These are phyloP conservation scores for Heliosperma pusillum DNA, from an alignment of 148 eudicot species.

Conservation along the genomic window DNA sequence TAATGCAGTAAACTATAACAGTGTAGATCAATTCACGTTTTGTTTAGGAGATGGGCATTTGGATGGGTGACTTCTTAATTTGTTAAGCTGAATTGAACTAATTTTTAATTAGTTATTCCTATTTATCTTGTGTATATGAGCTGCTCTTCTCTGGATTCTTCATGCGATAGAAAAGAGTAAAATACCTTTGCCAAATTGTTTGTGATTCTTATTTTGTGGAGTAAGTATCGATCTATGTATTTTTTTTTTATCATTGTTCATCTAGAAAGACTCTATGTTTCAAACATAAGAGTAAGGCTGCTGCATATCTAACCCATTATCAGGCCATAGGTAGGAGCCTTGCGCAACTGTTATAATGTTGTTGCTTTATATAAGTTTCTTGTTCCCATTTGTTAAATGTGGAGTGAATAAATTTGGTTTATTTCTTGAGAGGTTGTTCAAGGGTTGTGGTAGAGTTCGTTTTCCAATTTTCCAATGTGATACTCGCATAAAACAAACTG, in stretches of 20 bases:
- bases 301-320: too few relatives aligned
- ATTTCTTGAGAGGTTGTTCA: background rate
- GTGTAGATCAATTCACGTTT: background rate
- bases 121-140: background rate
- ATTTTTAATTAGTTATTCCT: background rate
- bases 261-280: background rate
- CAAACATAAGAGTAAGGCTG: background rate
- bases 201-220: background rate
- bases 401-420: background rate
- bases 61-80: background rate
- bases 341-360: too few relatives aligned
- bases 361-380: too few relatives aligned
- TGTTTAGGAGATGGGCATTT: background rate
- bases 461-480: slow-evolving; percentile 7
- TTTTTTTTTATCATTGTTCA: too few relatives aligned
- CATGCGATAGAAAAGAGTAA: background rate
- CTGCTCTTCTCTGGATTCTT: background rate
- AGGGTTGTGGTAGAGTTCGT: background rate
- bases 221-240: background rate
- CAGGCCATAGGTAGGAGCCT: too few relatives aligned
- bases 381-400: background rate
- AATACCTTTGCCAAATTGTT: background rate
- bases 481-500: background rate
- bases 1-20: background rate
- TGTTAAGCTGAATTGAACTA: background rate